Percentiles rank a stretch among this genome's conserved stretches.
phyloP scores from a whole-genome alignment of 106 monocot species.

The Apostasia shenzhenica region DNA sequence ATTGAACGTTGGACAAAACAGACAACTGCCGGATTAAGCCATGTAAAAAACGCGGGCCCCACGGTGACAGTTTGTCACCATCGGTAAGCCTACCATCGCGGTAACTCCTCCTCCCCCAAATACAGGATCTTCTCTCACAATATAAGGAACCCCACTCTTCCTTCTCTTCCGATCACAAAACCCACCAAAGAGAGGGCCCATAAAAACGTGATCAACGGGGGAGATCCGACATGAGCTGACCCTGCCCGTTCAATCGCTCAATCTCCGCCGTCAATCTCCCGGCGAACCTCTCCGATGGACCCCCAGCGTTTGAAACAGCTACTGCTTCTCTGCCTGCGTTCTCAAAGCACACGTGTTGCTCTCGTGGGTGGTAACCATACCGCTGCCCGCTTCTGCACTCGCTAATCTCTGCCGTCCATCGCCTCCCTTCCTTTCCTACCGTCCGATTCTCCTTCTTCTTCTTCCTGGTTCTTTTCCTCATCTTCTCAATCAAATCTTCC shows the following conservation, averaged over 20 bases:
- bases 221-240: not conserved
- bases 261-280: too few species aligned
- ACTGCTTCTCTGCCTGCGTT: constrained; percentile 14
- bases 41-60: too few species aligned
- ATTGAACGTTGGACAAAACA: too few species aligned
- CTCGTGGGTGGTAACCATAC: constrained; percentile 63
- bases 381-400: constrained; percentile 52
- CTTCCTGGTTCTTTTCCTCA: not conserved
- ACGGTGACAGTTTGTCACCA: too few species aligned
- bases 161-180: too few species aligned
- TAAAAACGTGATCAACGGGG: too few species aligned
- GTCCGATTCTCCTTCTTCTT: not conserved
- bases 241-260: not conserved
- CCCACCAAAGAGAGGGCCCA: too few species aligned
- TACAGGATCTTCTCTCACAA: too few species aligned
- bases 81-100: too few species aligned
- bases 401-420: constrained; percentile 13
- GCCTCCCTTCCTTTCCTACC: constrained; percentile 1
- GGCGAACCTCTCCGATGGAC: constrained; percentile 6
- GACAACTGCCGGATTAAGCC: too few species aligned
- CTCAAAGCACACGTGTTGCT: constrained; percentile 14
- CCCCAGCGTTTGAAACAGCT: constrained; percentile 17
- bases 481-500: not conserved
- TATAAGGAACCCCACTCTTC: too few species aligned
- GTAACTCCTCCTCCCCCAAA: too few species aligned